Evolutionary conservation across 352 stramenopile genomes (phyloP).

Genomic region (Phytopythium oedochilum): DNA sequence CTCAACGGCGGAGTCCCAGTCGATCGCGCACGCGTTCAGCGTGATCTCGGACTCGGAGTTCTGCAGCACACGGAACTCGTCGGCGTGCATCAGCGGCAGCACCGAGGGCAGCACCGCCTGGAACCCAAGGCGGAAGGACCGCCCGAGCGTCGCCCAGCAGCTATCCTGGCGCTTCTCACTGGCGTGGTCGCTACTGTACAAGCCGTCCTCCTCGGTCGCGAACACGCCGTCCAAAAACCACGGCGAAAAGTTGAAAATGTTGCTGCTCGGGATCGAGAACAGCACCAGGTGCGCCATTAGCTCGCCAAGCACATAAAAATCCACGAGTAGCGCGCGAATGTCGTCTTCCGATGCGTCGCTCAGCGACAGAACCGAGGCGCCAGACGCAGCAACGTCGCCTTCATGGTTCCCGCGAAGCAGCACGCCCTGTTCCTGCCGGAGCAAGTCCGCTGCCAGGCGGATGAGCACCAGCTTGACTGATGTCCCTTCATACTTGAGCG

Average conservation of each 20-base stretch:
- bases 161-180: constrained; percentile 10
- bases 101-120: constrained; percentile 42
- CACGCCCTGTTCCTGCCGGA: constrained; percentile 27
- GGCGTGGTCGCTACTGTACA: constrained; percentile 4
- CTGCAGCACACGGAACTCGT: constrained; percentile 56
- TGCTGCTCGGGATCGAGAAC: constrained; percentile 34
- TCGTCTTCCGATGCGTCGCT: not conserved
- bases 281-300: constrained; percentile 58
- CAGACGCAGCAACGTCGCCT: not conserved
- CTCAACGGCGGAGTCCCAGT: constrained; percentile 33
- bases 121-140: constrained; percentile 51
- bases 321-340: constrained; percentile 19
- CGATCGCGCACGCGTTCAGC: constrained; percentile 29
- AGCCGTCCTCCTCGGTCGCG: constrained; percentile 7
- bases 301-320: constrained; percentile 59
- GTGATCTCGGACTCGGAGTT: constrained; percentile 22
- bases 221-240: constrained; percentile 41
- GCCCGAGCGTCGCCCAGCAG: constrained; percentile 15
- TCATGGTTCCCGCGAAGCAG: constrained; percentile 11
- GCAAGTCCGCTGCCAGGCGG: constrained; percentile 22
- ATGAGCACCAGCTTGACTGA: constrained; percentile 40
- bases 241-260: constrained; percentile 49
- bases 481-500: constrained; percentile 10
- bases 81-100: constrained; percentile 36
- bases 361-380: not conserved